Base-by-base conservation (phyloP, 805 yeast species). In the Kazachstania psychrophila region DNA sequence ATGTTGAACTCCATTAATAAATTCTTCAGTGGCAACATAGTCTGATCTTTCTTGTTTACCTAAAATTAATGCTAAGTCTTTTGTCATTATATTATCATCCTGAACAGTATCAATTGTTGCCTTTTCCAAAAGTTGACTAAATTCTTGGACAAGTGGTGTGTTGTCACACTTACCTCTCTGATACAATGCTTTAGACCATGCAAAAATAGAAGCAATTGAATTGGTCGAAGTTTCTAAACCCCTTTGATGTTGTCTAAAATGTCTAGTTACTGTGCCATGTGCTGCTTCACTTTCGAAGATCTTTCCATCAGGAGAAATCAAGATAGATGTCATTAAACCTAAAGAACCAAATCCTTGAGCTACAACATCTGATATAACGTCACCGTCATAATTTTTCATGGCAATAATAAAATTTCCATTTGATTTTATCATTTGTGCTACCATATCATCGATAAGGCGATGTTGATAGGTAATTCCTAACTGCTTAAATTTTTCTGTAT, bases 271-370 rank as follows among this genome's bases (percentile, higher is more conserved):
- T 8, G 96, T 88, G 39, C 96, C 97, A 61, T 89, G 96, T 12
- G 97, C 96, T 42, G 96, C 96, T 69, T 88, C 97, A 37, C 87
- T 69, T 69, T 88, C 96, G 60, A 85, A 88, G 6, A 95, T 79
- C 68, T 82, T 84, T 22, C 96, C 96, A 61, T 89, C 96, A 36
- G 96, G 94, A n/a, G 96, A 78, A 56, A 86, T 75, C 50, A 88
- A 74, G 15, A 85, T 94, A 2, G 96, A 88, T 22, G 96, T 87
- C 97, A 88, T 88, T 49, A 88, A 72, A 31, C 97, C 97, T 48
- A 88, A 71, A 13, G 96, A 88, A 26, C 97, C 96, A 54, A 88
- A 88, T 26, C 96, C 96, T 66, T 88, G 96, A 26, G 96, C 97
- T 41, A 88, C 96, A 55, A 88, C 83, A 62, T 89, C 96, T n/a